Evolutionary conservation across 768 basidiomycete species (phyloP).

Genomic region (Collybiopsis confluens): DNA sequence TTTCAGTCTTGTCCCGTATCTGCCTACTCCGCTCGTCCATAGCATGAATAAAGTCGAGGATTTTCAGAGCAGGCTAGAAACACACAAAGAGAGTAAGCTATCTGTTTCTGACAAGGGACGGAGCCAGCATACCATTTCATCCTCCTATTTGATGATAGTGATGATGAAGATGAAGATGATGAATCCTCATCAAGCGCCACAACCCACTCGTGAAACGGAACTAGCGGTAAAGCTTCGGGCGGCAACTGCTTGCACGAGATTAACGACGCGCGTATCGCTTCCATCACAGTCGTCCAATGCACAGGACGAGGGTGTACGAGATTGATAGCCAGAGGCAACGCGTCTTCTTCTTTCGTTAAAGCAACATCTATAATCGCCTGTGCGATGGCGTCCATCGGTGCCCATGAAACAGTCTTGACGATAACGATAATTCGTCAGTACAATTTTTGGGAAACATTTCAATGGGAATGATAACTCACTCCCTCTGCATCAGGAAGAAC

Average conservation of each 20-base stretch:
- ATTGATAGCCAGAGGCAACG: slow-evolving; percentile 28
- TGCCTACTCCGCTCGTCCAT: slow-evolving; percentile 17
- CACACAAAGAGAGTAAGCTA: background rate
- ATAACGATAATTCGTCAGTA: background rate
- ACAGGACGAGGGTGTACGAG: slow-evolving; percentile 34
- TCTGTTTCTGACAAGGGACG: background rate
- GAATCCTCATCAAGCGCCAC: slow-evolving; percentile 16
- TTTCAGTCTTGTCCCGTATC: too few relatives aligned
- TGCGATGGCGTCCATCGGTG: slow-evolving; percentile 36
- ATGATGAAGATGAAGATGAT: slow-evolving; percentile 12
- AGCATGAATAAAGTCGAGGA: slow-evolving; percentile 22
- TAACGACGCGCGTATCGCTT: slow-evolving; percentile 17
- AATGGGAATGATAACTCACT: slow-evolving; percentile 21
- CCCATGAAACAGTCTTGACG: slow-evolving; percentile 35
- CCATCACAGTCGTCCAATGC: slow-evolving; percentile 23
- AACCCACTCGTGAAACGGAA: slow-evolving; percentile 27
- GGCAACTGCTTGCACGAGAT: slow-evolving; percentile 12
- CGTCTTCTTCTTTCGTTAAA: slow-evolving; percentile 5
- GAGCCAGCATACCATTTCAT: slow-evolving; percentile 24
- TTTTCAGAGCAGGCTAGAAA: slow-evolving; percentile 28
- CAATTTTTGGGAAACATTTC: too few relatives aligned
- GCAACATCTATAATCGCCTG: slow-evolving; percentile 25
- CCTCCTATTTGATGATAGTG: slow-evolving; percentile 24
- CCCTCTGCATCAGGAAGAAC: slow-evolving; percentile 23
- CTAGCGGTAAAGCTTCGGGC: slow-evolving; percentile 11